Conservation (phyloP, 345 rosid species). For the Salix koriyanagi region DNA sequence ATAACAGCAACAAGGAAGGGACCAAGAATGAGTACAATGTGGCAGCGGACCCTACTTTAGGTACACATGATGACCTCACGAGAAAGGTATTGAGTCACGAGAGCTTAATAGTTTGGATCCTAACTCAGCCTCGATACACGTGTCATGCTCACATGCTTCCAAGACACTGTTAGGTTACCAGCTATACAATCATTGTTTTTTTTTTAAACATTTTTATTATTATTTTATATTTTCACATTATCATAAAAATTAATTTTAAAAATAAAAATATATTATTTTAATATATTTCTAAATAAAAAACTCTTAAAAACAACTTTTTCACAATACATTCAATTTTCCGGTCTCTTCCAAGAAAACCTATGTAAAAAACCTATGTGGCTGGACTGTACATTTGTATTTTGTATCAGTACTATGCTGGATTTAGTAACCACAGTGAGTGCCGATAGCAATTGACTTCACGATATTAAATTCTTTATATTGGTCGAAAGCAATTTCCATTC, state of each 20-base stretch:
- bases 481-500: background rate
- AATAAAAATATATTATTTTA: no score
- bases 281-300: background rate
- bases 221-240: no score
- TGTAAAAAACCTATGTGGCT: background rate
- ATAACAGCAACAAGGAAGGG: background rate
- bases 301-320: no score
- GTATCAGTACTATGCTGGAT: background rate
- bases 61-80: conserved; percentile 20
- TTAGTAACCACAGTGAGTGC: background rate
- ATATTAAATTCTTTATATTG: background rate
- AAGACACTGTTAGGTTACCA: no score
- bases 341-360: no score
- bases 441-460: background rate
- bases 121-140: conserved; percentile 19
- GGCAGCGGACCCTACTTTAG: conserved; percentile 4
- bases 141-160: conserved; percentile 12
- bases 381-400: background rate
- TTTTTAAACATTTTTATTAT: background rate
- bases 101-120: conserved; percentile 7
- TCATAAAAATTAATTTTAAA: no score
- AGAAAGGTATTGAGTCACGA: conserved; percentile 19
- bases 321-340: no score
- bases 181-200: no score
- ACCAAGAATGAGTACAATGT: background rate